Evolutionary conservation across 2,329 filamentous ascomycete genomes (phyloP), one percentile per base, ranked within the genome.

Genomic region (Aspergillus quadrilineatus): DNA sequence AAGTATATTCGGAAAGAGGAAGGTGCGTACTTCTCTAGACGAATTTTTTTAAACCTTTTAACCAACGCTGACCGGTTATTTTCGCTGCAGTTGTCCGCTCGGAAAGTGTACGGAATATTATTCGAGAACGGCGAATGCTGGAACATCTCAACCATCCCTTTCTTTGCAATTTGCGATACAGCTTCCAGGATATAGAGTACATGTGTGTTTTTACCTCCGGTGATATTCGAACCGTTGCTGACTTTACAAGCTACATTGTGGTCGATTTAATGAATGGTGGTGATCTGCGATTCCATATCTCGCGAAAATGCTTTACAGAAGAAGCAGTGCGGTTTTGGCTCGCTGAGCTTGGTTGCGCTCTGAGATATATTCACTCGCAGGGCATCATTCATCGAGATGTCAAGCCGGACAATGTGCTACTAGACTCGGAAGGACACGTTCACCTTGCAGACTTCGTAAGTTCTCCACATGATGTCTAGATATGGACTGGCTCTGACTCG

Each of bases 1-100:
- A 99, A 99, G 77, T 97, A 97, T 75, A 97, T 97, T 63, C 87
- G 92, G 65, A 97, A 97, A 84, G 93, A 97, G 89, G 93, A 97
- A 85, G 90, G 92, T 70, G 60, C 43, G 48, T 4, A 32, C 29
- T 41, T 17, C 53, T 60, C 61, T 44, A 58, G 46, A 6, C 17
- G 17, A 17, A 17, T 17, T 17, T 17, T 17, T 17, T 17, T 17
- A 1, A 17, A 1, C 34, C 50, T 50, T 50, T 41, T 15, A 4
- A 17, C 15, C 47, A 2, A 14, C 34, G 39, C 62, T 66, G 44
- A 67, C 57, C 7, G 48, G 54, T 69, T 67, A 22, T 71, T 60
- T n/a, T 34, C 14, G 12, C 71, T 64, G 69, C 66, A 96, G 93
- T 99, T 66, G 92, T 99, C 67, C 90, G 93, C 70, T 96, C 92